phyloP scores from a whole-genome alignment of 345 rosid genomes.

The Arabis hirsuta region DNA sequence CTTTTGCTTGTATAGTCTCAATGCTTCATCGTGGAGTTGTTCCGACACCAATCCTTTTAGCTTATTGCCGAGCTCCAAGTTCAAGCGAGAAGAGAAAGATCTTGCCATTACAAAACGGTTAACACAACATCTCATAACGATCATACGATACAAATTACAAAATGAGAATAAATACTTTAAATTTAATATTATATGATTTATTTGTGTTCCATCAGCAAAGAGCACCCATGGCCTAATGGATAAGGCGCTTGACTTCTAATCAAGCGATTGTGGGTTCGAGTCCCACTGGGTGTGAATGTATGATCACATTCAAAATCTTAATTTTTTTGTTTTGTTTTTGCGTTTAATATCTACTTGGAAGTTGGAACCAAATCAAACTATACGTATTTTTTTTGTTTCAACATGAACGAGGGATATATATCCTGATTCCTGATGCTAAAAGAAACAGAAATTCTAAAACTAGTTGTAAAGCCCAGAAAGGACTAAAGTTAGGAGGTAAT shows the following conservation, averaged over 20 bases:
- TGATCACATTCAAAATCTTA: too few species aligned
- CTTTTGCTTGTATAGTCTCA: conserved; percentile 40
- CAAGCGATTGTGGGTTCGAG: conserved; percentile 73
- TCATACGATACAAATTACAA: too few species aligned
- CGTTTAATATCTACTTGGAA: too few species aligned
- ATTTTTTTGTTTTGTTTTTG: too few species aligned
- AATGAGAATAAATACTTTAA: too few species aligned
- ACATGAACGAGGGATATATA: not conserved
- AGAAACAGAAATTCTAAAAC: too few species aligned
- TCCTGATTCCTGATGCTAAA: too few species aligned
- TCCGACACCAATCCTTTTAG: conserved; percentile 47
- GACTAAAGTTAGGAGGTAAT: not conserved
- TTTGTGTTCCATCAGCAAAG: too few species aligned
- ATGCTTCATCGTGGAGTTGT: conserved; percentile 42
- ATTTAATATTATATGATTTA: too few species aligned
- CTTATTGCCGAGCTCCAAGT: conserved; percentile 34
- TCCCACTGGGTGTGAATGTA: conserved; percentile 62
- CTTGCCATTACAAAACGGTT: conserved; percentile 7
- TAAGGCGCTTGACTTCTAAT: conserved; percentile 53
- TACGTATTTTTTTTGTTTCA: too few species aligned
- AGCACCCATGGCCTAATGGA: conserved; percentile 77
- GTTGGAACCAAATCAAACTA: too few species aligned
- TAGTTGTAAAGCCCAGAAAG: not conserved
- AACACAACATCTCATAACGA: not conserved
- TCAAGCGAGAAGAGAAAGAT: conserved; percentile 22